Evolutionary conservation across 257 asterid genomes (phyloP).

Genomic region (Fraxinus anomala): DNA sequence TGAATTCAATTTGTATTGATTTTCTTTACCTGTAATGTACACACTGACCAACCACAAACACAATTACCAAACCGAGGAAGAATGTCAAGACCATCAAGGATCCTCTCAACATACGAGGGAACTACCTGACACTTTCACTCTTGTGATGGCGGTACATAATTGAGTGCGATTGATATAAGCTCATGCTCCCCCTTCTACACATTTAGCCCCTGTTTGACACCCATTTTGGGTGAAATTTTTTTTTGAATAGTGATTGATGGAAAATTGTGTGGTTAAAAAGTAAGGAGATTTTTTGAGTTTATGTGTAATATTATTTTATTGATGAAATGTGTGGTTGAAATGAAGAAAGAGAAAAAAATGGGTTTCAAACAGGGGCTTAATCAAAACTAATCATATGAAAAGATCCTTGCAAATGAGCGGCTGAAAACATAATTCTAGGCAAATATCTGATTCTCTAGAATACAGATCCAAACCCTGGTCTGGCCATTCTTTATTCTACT

Average conservation of each 20-base stretch:
- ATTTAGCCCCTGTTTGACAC: background rate
- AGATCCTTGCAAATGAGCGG: background rate
- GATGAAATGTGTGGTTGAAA: no score
- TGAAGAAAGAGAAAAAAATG: no score
- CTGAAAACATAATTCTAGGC: background rate
- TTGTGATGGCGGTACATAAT: background rate
- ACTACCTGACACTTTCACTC: background rate
- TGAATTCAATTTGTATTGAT: background rate
- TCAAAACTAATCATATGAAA: slow-evolving; percentile 1
- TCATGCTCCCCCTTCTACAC: background rate
- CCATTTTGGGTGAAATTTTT: no score
- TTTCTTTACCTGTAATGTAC: background rate
- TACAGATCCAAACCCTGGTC: background rate
- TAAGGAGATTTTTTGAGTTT: no score
- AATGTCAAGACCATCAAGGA: background rate
- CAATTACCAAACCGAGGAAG: background rate
- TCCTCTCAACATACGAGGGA: background rate
- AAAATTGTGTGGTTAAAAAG: no score
- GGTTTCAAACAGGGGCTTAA: background rate
- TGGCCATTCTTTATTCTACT: background rate
- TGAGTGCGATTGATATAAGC: background rate
- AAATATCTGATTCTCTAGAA: background rate
- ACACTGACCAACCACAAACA: background rate
- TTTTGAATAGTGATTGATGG: no score
- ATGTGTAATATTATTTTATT: no score